phyloP scores from a whole-genome alignment of 163 green algal species.

The Chloromonas sp. region DNA sequence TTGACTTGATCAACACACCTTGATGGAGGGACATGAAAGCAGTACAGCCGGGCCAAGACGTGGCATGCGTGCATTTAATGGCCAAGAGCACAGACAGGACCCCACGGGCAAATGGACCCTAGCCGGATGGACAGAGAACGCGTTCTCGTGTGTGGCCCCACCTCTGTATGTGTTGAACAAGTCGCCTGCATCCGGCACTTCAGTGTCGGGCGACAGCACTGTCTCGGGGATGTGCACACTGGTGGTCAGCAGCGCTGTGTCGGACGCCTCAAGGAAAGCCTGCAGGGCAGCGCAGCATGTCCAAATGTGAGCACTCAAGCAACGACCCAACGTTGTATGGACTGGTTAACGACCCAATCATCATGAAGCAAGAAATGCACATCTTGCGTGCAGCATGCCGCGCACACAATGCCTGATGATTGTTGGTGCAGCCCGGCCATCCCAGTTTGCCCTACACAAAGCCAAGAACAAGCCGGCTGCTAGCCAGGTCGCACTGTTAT shows the following conservation, averaged over 20 bases:
- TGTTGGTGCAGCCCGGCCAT: too few species aligned
- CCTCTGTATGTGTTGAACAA: conserved; percentile 68
- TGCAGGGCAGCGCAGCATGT: conserved; percentile 2
- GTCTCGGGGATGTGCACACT: conserved; percentile 57
- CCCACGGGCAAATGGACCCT: not conserved
- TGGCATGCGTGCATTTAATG: too few species aligned
- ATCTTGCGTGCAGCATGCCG: not conserved
- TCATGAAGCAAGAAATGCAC: too few species aligned
- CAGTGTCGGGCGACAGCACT: conserved; percentile 19
- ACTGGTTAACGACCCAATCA: too few species aligned
- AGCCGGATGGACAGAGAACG: not conserved
- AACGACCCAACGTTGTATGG: too few species aligned
- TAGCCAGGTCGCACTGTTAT: not conserved
- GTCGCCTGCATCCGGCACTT: conserved; percentile 59
- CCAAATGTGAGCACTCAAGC: too few species aligned
- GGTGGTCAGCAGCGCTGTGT: conserved; percentile 71
- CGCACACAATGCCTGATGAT: not conserved
- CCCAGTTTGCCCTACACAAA: not conserved
- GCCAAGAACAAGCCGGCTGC: not conserved
- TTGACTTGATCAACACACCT: too few species aligned
- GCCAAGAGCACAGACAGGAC: not conserved
- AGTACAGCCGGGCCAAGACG: too few species aligned
- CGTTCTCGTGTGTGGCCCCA: not conserved
- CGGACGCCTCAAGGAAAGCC: conserved; percentile 58
- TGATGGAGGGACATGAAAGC: too few species aligned